Evolutionary conservation across 331 rosid genomes (phyloP), one percentile per base, ranked within the genome.

Genomic region (Acacia pycnantha): DNA sequence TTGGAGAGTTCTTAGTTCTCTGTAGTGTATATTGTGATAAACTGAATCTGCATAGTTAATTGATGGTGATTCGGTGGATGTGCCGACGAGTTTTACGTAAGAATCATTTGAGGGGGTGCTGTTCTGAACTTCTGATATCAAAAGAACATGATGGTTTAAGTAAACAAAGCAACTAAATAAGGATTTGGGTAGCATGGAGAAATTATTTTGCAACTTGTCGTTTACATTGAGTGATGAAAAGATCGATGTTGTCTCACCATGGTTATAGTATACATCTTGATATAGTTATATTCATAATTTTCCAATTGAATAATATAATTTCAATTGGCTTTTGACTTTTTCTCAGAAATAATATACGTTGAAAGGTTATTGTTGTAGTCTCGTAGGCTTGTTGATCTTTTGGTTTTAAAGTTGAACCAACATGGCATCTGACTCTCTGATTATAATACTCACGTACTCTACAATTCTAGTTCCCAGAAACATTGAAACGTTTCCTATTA

Each of bases 1-100:
- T 69, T 53, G 70, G 56, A 43, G 44, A 81, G n/a, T 70, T 84
- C 14, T 5, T 70, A 2, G 80, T 77, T 73, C 44, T 62, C 81
- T 81, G 40, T 58, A 19, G 33, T 69, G 54, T 48, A 24, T 59
- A 70, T 84, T 73, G 47, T 41, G 35, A 50, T 46, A 43, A n/a
- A n/a, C 64, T 76, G 46, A 46, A 69, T 80, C 74, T 80, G 61
- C 74, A 18, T 71, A 56, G 27, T 24, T 74, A 26, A 72, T 35
- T 74, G 69, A 37, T 74, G 59, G 43, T 70, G 72, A 62, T 68
- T 82, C 8, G 75, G 75, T 44, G 70, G 73, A 31, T 29, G 69
- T 65, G 43, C 40, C 24, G 58, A 29, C 74, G 64, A 54, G 81
- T 44, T 73, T 67, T 40, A 7, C 54, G 62, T 70, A 24, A 48